Conservation (phyloP, 2,329 filamentous ascomycete species). For the Fusarium sp. region DNA sequence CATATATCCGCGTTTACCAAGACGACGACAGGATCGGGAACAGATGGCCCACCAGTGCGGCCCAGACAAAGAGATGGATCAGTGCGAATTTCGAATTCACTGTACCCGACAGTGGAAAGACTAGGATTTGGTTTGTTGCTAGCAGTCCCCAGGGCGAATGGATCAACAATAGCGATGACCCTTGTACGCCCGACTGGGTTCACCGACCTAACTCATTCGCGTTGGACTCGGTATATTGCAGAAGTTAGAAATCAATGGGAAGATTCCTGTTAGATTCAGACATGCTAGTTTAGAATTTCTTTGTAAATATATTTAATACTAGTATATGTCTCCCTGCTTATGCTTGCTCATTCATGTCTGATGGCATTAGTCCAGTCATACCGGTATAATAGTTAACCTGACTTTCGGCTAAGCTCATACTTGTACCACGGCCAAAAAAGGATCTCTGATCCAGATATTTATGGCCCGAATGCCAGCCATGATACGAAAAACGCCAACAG, state of each 20-base stretch:
- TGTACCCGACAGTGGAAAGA: fast-evolving
- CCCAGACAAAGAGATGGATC: background rate
- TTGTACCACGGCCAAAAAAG: background rate
- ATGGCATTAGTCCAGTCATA: no score
- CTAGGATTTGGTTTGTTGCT: slow-evolving; percentile 9
- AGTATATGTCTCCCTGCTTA: no score
- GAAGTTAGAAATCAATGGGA: fast-evolving
- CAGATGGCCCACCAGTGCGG: background rate
- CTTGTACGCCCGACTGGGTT: background rate
- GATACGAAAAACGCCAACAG: background rate
- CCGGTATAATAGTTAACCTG: background rate
- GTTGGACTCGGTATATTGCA: background rate
- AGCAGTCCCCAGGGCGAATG: slow-evolving; percentile 12
- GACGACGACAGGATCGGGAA: background rate
- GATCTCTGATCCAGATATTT: background rate
- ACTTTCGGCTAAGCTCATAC: no score
- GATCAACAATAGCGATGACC: background rate
- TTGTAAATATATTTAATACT: background rate
- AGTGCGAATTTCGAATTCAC: background rate
- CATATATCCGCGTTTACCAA: slow-evolving; percentile 7
- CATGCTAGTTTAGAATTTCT: background rate
- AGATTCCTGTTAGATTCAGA: background rate
- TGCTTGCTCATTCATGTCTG: background rate
- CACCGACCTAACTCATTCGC: background rate
- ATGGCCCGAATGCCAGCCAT: background rate